These are phyloP conservation scores for Aureobasidium pullulans DNA, from an alignment of 2,329 filamentous ascomycete species.

Conservation along the genomic window DNA sequence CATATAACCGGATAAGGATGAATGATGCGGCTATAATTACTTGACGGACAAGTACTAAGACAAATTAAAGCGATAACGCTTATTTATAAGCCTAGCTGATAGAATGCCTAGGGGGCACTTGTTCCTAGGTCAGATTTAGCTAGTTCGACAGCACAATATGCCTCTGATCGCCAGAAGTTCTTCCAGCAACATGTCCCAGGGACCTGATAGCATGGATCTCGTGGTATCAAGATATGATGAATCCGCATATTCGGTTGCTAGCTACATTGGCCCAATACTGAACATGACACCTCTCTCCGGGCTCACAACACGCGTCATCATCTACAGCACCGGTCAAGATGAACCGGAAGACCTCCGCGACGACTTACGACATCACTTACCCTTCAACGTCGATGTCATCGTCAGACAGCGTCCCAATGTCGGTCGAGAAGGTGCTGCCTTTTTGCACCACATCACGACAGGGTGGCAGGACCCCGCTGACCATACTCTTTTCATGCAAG, in stretches of 20 bases:
- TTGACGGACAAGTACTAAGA: too few species aligned
- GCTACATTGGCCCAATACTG: too few species aligned
- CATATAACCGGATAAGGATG: too few species aligned
- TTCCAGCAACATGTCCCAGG: too few species aligned
- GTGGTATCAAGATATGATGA: not conserved
- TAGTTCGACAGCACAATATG: too few species aligned
- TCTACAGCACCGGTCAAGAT: not conserved
- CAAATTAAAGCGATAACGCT: too few species aligned
- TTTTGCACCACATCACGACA: not conserved
- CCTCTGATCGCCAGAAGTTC: too few species aligned
- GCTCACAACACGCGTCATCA: not conserved
- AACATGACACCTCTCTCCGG: not conserved
- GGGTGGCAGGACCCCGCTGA: not conserved
- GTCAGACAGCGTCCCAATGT: not conserved
- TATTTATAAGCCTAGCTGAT: too few species aligned
- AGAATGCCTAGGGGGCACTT: too few species aligned
- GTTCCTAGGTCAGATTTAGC: too few species aligned
- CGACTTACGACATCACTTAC: not conserved
- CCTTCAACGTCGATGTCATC: not conserved
- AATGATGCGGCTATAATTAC: too few species aligned
- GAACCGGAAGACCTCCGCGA: not conserved
- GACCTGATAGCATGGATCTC: not conserved
- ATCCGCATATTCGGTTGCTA: not conserved
- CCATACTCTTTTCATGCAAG: not conserved
- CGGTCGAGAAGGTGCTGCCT: not conserved